Conservation (phyloP, 345 rosid genomes). For the Lepidium sativum region DNA sequence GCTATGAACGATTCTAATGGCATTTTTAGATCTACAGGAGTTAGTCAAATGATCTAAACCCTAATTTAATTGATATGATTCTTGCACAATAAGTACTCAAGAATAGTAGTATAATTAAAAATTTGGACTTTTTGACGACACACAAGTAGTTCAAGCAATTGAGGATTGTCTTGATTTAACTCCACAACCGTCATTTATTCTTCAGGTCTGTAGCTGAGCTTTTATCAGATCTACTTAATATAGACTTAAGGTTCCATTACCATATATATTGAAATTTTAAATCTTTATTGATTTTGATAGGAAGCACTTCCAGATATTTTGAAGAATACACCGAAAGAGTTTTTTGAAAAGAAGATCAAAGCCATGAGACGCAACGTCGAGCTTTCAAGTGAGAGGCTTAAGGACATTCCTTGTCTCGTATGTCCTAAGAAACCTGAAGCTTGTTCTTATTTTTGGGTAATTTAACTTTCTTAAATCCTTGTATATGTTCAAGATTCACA, state of each 20-base stretch:
- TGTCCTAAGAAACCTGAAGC: conserved; percentile 54
- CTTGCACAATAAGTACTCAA: no score
- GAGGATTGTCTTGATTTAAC: conserved; percentile 26
- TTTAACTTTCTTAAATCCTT: not conserved
- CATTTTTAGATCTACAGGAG: conserved; percentile 29
- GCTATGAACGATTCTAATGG: conserved; percentile 33
- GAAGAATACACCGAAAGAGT: conserved; percentile 45
- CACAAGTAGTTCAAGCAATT: conserved; percentile 39
- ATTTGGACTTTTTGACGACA: no score
- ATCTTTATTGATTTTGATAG: not conserved
- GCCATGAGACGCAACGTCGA: conserved; percentile 36
- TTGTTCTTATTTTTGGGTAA: conserved; percentile 60
- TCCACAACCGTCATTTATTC: conserved; percentile 34
- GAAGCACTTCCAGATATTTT: conserved; percentile 53
- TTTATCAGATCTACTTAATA: not conserved
- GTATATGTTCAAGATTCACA: not conserved
- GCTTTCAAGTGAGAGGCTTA: conserved; percentile 31
- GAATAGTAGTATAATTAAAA: not conserved
- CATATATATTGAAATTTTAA: not conserved
- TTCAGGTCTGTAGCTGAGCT: conserved; percentile 34
- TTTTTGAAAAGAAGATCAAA: conserved; percentile 33
- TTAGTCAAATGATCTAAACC: not conserved
- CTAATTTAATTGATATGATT: no score
- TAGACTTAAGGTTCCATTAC: not conserved
- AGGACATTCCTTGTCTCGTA: conserved; percentile 51